A percentile compares a stretch with the other conserved stretches of the same genome.
phyloP scores from a whole-genome alignment of 306 rosid species.

The Ceratonia siliqua region DNA sequence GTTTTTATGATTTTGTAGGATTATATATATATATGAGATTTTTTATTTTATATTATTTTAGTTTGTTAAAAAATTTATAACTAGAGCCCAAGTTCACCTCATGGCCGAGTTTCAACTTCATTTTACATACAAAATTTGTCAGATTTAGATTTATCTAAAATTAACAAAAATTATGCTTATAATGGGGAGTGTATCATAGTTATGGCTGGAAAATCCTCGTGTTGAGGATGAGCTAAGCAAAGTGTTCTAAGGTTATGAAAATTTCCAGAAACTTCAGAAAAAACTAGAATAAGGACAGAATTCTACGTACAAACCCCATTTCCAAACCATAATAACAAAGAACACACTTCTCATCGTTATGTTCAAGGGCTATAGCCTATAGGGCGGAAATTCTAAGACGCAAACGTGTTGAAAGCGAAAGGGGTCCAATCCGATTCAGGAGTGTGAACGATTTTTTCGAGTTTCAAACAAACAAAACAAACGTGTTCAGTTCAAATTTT shows the following conservation, averaged over 20 bases:
- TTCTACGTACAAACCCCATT: background rate
- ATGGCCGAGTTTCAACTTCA: too few species aligned
- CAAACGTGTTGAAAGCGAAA: background rate
- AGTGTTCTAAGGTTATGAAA: background rate
- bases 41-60: too few species aligned
- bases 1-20: too few species aligned
- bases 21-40: too few species aligned
- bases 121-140: too few species aligned
- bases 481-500: too few species aligned
- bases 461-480: slow-evolving; percentile 22
- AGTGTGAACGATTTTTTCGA: slow-evolving; percentile 6
- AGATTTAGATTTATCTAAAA: too few species aligned
- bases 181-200: background rate
- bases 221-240: background rate
- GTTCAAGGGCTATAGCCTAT: too few species aligned
- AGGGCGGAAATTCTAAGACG: background rate
- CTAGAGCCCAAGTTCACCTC: too few species aligned
- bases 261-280: background rate
- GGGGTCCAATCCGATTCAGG: background rate
- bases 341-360: background rate
- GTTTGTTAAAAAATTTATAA: too few species aligned
- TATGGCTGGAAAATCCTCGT: background rate
- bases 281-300: background rate
- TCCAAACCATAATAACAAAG: background rate
- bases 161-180: too few species aligned